Percentiles rank a stretch among this genome's conserved stretches.
Evolutionary conservation across 345 rosid genomes (phyloP).

Genomic region (Kandelia obovata): DNA sequence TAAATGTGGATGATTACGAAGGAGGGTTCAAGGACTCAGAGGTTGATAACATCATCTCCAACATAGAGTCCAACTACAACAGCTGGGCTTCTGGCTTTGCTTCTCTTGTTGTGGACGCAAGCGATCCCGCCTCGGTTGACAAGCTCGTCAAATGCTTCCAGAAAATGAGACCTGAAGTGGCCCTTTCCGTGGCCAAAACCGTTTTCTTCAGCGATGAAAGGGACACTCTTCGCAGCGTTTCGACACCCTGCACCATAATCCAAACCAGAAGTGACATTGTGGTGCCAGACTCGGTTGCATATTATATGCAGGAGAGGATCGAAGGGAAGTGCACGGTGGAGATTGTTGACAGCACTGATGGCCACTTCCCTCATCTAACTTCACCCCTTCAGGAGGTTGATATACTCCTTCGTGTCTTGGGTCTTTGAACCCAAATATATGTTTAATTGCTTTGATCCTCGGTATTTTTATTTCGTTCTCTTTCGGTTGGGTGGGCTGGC

Average conservation of each 20-base stretch:
- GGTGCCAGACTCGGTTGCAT: constrained; percentile 52
- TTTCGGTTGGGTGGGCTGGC: too few species aligned
- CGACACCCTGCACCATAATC: constrained; percentile 52
- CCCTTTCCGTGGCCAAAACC: constrained; percentile 49
- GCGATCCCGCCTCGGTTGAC: constrained; percentile 37
- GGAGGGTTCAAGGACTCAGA: constrained; percentile 53
- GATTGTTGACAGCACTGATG: constrained; percentile 36
- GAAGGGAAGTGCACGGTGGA: constrained; percentile 54
- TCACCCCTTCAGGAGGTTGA: constrained; percentile 47
- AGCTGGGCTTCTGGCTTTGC: constrained; percentile 51
- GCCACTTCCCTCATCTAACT: constrained; percentile 77
- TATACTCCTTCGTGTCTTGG: constrained; percentile 40
- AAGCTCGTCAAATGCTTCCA: constrained; percentile 30
- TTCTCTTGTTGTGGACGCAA: constrained; percentile 35
- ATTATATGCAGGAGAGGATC: constrained; percentile 62
- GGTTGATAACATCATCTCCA: constrained; percentile 36
- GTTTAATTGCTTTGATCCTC: too few species aligned
- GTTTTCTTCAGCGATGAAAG: constrained; percentile 61
- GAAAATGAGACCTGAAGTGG: constrained; percentile 54
- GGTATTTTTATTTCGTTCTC: too few species aligned
- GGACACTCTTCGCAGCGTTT: constrained; percentile 40
- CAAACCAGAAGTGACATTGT: constrained; percentile 49
- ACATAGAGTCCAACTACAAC: constrained; percentile 45
- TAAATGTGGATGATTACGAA: constrained; percentile 50
- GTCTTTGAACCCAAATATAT: constrained; percentile 1